phyloP scores from a whole-genome alignment of 2,329 filamentous ascomycete genomes.

The Thielaviopsis ethacetica region DNA sequence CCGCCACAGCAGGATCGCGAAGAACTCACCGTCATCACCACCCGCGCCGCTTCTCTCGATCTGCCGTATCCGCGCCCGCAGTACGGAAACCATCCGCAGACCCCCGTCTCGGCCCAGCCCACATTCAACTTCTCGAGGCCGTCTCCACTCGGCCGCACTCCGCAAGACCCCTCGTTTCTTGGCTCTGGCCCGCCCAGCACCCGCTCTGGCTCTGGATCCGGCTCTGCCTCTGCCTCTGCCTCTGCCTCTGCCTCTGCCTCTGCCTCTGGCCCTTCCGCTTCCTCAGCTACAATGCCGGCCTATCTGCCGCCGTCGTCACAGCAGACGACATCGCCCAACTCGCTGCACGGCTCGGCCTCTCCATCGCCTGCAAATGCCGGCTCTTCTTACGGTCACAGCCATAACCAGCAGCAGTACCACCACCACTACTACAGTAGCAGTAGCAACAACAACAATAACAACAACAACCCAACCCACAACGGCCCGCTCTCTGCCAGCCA shows the following conservation, averaged over 20 bases:
- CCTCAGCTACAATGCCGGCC: neutral
- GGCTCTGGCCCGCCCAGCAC: conserved; percentile 1
- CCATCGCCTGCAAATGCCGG: conserved; percentile 20
- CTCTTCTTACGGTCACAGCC: neutral
- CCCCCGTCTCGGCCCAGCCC: conserved; percentile 8
- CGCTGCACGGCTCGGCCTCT: conserved; percentile 27
- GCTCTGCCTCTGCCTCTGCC: neutral
- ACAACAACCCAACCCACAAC: neutral
- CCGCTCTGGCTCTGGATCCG: conserved; percentile 3
- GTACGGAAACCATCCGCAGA: neutral
- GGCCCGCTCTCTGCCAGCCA: conserved; percentile 46
- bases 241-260: neutral
- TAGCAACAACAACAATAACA: conserved; percentile 17
- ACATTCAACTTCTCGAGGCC: conserved; percentile 10
- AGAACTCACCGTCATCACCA: conserved; percentile 54
- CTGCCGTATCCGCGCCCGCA: conserved; percentile 9
- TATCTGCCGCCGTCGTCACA: neutral
- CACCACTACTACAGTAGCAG: conserved; percentile 17
- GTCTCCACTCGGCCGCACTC: conserved; percentile 10
- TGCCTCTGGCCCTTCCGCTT: neutral
- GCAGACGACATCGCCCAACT: conserved; percentile 29
- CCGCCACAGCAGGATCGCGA: conserved; percentile 46
- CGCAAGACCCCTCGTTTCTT: conserved; percentile 7
- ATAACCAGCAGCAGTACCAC: conserved; percentile 18
- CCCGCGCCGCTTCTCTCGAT: conserved; percentile 16